A percentile compares a stretch with the other conserved stretches of the same genome.
Conservation (phyloP, 2,329 filamentous ascomycete genomes). For the Claviceps lovelessii region DNA sequence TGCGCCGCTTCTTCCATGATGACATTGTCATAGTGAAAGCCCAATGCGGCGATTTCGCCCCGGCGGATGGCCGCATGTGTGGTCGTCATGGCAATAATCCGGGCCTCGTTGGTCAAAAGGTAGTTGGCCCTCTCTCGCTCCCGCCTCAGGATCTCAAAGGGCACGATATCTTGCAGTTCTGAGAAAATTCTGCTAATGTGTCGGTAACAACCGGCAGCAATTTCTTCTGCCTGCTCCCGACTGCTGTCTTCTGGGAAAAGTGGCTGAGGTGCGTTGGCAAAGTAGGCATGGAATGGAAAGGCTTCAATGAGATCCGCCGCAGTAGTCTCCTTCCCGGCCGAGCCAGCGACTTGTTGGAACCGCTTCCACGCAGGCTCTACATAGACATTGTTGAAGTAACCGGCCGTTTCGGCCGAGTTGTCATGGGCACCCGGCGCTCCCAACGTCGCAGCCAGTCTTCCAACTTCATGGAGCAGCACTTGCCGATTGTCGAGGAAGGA, state of each 20-base stretch:
- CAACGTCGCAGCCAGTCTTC: slow-evolving; percentile 71
- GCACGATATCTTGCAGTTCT: slow-evolving; percentile 81
- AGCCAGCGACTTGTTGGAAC: slow-evolving; percentile 49
- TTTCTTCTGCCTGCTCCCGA: slow-evolving; percentile 55
- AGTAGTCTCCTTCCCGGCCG: slow-evolving; percentile 39
- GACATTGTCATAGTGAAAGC: slow-evolving; percentile 94
- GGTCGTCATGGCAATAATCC: slow-evolving; percentile 96
- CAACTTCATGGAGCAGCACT: slow-evolving; percentile 66
- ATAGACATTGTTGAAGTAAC: slow-evolving; percentile 91
- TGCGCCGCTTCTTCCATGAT: slow-evolving; percentile 98
- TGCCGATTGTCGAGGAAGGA: slow-evolving; percentile 84
- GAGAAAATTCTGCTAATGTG: slow-evolving; percentile 85
- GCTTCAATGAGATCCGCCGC: slow-evolving; percentile 49
- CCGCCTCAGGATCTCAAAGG: slow-evolving; percentile 83
- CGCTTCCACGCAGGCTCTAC: slow-evolving; percentile 77
- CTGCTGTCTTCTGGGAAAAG: slow-evolving; percentile 57
- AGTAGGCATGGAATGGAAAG: slow-evolving; percentile 84
- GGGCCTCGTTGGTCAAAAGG: slow-evolving; percentile 85
- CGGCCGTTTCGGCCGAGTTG: slow-evolving; percentile 89
- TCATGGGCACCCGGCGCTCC: slow-evolving; percentile 86
- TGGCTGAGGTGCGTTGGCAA: slow-evolving; percentile 73
- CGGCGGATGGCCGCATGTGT: slow-evolving; percentile 93
- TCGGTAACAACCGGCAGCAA: slow-evolving; percentile 70
- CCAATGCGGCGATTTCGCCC: slow-evolving; percentile 77
- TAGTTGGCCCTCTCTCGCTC: slow-evolving; percentile 93